A percentile compares a stretch with the other conserved stretches of the same genome.
These are phyloP conservation scores for Sporisorium graminicola DNA, from an alignment of 1,284 basidiomycete genomes.

Conservation along the genomic window DNA sequence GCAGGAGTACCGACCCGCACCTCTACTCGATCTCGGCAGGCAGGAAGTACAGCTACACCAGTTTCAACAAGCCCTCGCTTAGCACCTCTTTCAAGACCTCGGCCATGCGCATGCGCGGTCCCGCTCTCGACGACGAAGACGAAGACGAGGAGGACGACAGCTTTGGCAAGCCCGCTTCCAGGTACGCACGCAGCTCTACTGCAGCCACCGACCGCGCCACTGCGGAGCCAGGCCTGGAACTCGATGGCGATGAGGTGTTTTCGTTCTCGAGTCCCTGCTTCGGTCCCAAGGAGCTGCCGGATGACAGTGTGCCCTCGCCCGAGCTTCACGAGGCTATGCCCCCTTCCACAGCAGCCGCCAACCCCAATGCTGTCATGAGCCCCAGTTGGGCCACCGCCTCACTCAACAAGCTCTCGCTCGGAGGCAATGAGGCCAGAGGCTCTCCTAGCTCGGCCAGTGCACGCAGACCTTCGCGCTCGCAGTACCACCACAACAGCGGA, in stretches of 20 bases:
- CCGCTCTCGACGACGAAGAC: slow-evolving; percentile 45
- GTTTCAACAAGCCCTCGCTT: slow-evolving; percentile 57
- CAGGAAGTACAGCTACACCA: slow-evolving; percentile 49
- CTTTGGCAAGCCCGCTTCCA: slow-evolving; percentile 40
- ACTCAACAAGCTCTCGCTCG: slow-evolving; percentile 54
- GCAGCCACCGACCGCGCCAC: slow-evolving; percentile 26
- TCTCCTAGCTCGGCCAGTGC: slow-evolving; percentile 29
- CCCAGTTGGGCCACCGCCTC: slow-evolving; percentile 57
- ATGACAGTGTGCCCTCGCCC: slow-evolving; percentile 42
- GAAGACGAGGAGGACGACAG: slow-evolving; percentile 55
- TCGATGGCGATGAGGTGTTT: slow-evolving; percentile 61
- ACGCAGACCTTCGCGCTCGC: slow-evolving; percentile 38
- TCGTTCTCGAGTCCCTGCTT: slow-evolving; percentile 64
- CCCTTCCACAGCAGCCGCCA: slow-evolving; percentile 30
- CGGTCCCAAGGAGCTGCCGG: slow-evolving; percentile 52
- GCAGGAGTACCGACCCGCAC: slow-evolving; percentile 51
- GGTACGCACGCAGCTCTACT: slow-evolving; percentile 26
- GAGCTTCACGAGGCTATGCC: slow-evolving; percentile 44
- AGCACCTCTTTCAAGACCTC: slow-evolving; percentile 63
- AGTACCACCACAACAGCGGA: slow-evolving; percentile 33
- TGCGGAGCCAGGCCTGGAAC: slow-evolving; percentile 39
- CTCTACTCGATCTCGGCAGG: slow-evolving; percentile 56
- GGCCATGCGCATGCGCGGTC: slow-evolving; percentile 57
- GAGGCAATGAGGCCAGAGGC: slow-evolving; percentile 40
- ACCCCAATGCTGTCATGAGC: slow-evolving; percentile 47